Conservation (phyloP, 164 flowering plant species). For the Cinnamomum chago region DNA sequence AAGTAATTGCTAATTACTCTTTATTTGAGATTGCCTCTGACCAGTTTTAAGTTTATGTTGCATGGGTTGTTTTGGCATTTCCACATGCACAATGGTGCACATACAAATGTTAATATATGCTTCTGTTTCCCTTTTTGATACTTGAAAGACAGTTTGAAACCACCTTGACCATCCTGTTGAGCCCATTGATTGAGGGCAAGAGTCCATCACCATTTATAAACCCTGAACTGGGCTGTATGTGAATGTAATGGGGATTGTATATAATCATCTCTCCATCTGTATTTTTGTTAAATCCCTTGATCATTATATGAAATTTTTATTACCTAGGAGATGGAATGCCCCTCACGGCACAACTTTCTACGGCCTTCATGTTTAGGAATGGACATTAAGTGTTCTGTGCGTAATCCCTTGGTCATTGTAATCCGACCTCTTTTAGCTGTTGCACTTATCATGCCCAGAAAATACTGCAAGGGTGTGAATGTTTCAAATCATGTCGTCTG, state of each 20-base stretch:
- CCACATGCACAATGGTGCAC: background rate
- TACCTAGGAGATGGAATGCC: no score
- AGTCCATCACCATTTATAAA: background rate
- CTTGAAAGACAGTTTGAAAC: no score
- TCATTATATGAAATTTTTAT: no score
- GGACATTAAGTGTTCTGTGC: no score
- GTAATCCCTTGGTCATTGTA: background rate
- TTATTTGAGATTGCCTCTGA: conserved; percentile 3
- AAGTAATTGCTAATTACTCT: conserved; percentile 38
- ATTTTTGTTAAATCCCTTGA: background rate
- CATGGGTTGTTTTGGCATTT: background rate
- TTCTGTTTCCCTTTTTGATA: no score
- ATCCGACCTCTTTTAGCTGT: no score
- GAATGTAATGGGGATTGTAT: background rate
- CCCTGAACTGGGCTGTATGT: background rate
- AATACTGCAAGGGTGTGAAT: background rate
- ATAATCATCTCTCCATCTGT: background rate
- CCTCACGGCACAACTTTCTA: no score
- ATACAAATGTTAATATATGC: background rate
- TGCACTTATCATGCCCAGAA: background rate
- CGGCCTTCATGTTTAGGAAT: background rate
- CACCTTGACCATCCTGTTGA: no score
- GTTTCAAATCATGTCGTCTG: background rate
- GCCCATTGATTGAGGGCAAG: no score
- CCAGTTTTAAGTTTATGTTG: background rate